Percentiles rank a stretch among this genome's conserved stretches.
Evolutionary conservation across 805 yeast species (phyloP).

Genomic region (Wickerhamiella azymoides): DNA sequence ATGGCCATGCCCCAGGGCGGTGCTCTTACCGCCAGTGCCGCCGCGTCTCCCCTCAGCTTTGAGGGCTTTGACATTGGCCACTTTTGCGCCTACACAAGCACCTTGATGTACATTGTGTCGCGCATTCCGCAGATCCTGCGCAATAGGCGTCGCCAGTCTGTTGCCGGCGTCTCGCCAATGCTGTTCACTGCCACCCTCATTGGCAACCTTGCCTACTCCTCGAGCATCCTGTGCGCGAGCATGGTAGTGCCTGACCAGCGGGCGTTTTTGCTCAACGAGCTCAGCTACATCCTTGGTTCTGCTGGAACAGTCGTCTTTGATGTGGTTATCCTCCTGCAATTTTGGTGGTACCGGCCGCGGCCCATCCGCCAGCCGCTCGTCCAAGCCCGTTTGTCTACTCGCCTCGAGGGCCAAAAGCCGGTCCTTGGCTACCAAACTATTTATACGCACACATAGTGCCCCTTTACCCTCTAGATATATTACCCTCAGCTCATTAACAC

Average conservation of each 20-base stretch:
- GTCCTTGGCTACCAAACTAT: constrained; percentile 1
- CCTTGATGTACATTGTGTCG: constrained; percentile 58
- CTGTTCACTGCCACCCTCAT: constrained; percentile 64
- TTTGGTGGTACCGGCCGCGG: constrained; percentile 11
- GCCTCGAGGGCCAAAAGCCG: background rate
- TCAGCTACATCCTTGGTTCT: constrained; percentile 75
- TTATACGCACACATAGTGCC: background rate
- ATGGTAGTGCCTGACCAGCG: constrained; percentile 30
- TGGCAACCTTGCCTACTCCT: constrained; percentile 66
- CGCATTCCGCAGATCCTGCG: constrained; percentile 75
- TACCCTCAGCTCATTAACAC: too few species aligned
- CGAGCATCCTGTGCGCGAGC: constrained; percentile 49
- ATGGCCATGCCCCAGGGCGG: background rate
- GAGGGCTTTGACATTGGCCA: constrained; percentile 29
- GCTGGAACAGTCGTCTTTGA: constrained; percentile 78
- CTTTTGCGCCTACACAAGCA: constrained; percentile 64
- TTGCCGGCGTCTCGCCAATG: constrained; percentile 72
- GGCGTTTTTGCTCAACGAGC: constrained; percentile 47
- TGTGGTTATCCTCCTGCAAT: constrained; percentile 30
- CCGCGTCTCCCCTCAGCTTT: too few species aligned
- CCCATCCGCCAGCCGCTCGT: background rate
- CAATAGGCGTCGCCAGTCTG: constrained; percentile 65
- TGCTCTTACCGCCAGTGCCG: background rate
- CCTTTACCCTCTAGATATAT: too few species aligned
- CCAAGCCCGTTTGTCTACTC: background rate